Evolutionary conservation across 1,284 basidiomycete genomes (phyloP), one percentile per base, ranked within the genome.

Genomic region (Salmacisia buchloeana): DNA sequence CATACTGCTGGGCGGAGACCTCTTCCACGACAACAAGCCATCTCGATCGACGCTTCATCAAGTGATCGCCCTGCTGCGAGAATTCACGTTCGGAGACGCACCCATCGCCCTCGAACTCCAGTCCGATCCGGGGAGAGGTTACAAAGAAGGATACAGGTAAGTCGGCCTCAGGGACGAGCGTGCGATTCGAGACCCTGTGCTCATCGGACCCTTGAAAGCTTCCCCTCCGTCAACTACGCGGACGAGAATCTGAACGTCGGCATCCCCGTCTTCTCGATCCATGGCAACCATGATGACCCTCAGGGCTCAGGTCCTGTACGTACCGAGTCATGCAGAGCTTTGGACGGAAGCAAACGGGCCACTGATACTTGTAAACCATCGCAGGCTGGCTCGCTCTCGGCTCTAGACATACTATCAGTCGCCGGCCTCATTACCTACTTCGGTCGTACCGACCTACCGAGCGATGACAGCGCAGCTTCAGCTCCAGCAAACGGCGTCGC

Each of bases 261-360:
- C 23, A 91, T 96, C 31, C 96, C 96, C 2, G 89, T 97, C 25
- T 99, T 99, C 81, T 97, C 94, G 0, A 98, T 99, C 52, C 94
- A 99, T 75, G 96, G 94, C 45, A 99, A 99, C 77, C 96, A 99
- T 80, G 96, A 99, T 77, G 94, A 99, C 73, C 94, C 96, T 34
- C 96, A 98, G 81, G 96, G 94, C 25, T 88, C 92, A 12, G 93
- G 93, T 13, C 85, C 90, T 10, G 92, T 92, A 73, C 70, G 89
- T 31, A 39, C 29, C 18, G 15, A 38, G 31, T 13, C 21, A 4
- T 15, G 23, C 41, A 39, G 18, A 33, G 18, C 18, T 5, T 25
- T 56, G 39, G n/a, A 41, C 39, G 15, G 39, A 41, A 15, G 18
- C 39, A 41, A 41, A 15, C 39, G 15, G 18, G 6, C 1, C 18